Evolutionary conservation across 2,329 filamentous ascomycete genomes (phyloP).

Genomic region (Fusarium papillatum): DNA sequence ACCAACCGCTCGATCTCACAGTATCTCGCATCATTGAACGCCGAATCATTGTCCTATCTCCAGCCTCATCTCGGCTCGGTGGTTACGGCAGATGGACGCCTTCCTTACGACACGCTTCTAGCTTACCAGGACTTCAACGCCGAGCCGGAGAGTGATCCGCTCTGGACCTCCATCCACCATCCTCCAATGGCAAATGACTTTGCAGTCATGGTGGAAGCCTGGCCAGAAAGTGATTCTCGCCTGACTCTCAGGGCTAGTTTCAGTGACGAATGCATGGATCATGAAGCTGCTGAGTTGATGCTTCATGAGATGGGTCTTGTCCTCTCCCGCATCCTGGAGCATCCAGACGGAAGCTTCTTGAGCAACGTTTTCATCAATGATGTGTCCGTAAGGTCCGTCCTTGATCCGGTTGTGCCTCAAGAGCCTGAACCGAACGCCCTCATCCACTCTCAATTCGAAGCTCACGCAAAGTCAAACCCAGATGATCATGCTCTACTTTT

Average conservation of each 20-base stretch:
- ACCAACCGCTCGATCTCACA: slow-evolving; percentile 2
- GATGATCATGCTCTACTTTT: slow-evolving; percentile 4
- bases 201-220: slow-evolving; percentile 12
- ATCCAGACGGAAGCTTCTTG: neutral
- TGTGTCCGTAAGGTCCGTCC: neutral
- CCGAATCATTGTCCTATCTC: slow-evolving; percentile 1
- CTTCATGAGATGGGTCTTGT: neutral
- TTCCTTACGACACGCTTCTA: slow-evolving; percentile 10
- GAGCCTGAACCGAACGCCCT: neutral
- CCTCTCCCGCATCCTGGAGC: neutral
- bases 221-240: slow-evolving; percentile 2
- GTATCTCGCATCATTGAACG: slow-evolving; percentile 1
- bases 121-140: slow-evolving; percentile 13
- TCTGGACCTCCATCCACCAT: slow-evolving; percentile 1
- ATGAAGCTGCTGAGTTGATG: slow-evolving; percentile 8
- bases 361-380: neutral
- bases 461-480: neutral
- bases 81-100: slow-evolving; percentile 2
- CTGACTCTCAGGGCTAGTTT: slow-evolving; percentile 6
- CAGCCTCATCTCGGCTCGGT: slow-evolving; percentile 3
- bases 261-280: neutral
- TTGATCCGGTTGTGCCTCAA: neutral
- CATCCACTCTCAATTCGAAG: slow-evolving; percentile 9
- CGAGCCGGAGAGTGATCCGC: neutral
- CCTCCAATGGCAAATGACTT: slow-evolving; percentile 11